phyloP scores from a whole-genome alignment of 139 green algal species.

The Choricystis sp. region DNA sequence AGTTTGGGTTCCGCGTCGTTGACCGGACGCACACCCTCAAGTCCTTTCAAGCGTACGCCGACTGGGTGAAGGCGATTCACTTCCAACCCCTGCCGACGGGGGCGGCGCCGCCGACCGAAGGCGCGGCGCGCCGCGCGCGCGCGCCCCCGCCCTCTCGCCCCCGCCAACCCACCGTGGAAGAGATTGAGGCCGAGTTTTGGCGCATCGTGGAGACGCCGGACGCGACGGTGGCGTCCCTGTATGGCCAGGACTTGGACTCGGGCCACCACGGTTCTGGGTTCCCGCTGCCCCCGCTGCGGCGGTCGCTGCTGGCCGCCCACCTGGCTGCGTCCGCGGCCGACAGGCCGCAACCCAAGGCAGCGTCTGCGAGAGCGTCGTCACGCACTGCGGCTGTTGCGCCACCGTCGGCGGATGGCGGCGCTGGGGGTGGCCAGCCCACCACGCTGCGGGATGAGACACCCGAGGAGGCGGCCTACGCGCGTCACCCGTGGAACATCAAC shows the following conservation, averaged over 20 bases:
- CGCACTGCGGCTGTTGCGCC: too few relatives aligned
- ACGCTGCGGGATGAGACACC: slow-evolving; percentile 1
- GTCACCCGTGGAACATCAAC: slow-evolving; percentile 68
- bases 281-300: slow-evolving; percentile 29
- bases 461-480: slow-evolving; percentile 20
- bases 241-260: slow-evolving; percentile 57
- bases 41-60: slow-evolving; percentile 46
- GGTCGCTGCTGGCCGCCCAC: slow-evolving; percentile 24
- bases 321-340: slow-evolving; percentile 7
- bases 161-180: slow-evolving; percentile 22
- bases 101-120: too few relatives aligned
- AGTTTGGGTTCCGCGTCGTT: slow-evolving; percentile 16
- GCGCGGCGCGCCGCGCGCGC: too few relatives aligned
- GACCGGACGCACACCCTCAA: slow-evolving; percentile 44
- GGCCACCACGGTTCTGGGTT: slow-evolving; percentile 40
- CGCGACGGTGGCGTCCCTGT: slow-evolving; percentile 38
- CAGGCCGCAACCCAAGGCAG: background rate
- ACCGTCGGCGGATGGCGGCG: background rate
- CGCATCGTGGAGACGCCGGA: slow-evolving; percentile 45
- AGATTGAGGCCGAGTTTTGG: slow-evolving; percentile 71
- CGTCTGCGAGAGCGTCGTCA: background rate
- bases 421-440: background rate
- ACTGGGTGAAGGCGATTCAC: slow-evolving; percentile 49
- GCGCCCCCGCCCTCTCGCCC: too few relatives aligned
- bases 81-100: slow-evolving; percentile 17